Evolutionary conservation across 208 protist genomes (phyloP), one percentile per base, ranked within the genome.

Genomic region (Acanthamoeba sp.): DNA sequence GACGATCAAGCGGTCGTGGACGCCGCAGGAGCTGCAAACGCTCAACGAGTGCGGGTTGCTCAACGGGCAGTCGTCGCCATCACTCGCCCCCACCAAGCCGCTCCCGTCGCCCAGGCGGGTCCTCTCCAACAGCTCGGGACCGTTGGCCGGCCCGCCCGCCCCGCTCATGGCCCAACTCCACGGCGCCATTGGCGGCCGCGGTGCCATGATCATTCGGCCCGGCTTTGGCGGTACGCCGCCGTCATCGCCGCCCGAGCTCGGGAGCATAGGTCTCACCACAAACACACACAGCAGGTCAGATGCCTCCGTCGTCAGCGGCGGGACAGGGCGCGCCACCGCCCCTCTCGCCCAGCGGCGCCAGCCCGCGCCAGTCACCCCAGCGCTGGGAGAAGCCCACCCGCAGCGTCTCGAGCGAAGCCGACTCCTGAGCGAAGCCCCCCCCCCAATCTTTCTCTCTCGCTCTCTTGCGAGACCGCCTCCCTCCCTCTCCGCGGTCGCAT

Each of bases 1-100:
- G 2, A 38, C 78, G n/a, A 59, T 87, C 45, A 87, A 87, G 78
- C 40, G 78, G 27, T 6, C 40, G 78, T 87, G 78, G 78, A 87
- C 78, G 10, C 24, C 40, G 38, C 45, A 55, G n/a, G 78, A 87
- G 66, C n/a, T 76, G 29, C 66, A 76, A 29, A 76, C 66, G 29
- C 66, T 76, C 66, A 76, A 32, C 66, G 66, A 76, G 32, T 2
- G 34, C 66, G 66, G 66, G 1, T 29, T 76, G 29, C 66, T 76
- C 66, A 10, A 76, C 66, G 59, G 14, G 14, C 48, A 52, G 45
- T 38, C 64, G 32, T 24, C 66, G 66, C 24, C n/a, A 32, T 76
- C 66, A 7, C 4, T 32, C 12, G 16, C 66, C 7, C 24, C 34
- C 14, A 34, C 32, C 29, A 76, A 76, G 16, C 32, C 66, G 66